These are phyloP conservation scores for Hsuehochloa calcarea DNA, from an alignment of 176 grass and related monocot species.

Conservation along the genomic window DNA sequence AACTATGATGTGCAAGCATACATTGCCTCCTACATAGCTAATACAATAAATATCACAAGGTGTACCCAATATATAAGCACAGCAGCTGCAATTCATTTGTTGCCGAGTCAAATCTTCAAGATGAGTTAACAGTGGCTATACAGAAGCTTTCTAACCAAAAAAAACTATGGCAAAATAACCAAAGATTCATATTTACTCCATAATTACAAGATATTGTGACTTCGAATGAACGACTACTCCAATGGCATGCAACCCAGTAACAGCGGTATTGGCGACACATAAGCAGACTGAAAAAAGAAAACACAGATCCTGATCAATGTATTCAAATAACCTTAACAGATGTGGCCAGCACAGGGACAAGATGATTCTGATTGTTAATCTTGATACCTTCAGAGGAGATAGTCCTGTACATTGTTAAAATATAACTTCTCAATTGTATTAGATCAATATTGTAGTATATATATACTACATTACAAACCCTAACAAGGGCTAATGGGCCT, in stretches of 20 bases:
- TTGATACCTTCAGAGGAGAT: slow-evolving; percentile 74
- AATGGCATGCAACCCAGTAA: not conserved
- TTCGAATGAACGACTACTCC: not conserved
- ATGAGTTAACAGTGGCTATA: not conserved
- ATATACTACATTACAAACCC: too few relatives aligned
- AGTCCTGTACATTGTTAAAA: slow-evolving; percentile 56
- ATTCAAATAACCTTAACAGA: slow-evolving; percentile 76
- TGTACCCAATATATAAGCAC: not conserved
- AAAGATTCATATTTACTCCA: slow-evolving; percentile 1
- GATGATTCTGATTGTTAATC: slow-evolving; percentile 86
- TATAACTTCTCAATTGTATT: too few relatives aligned
- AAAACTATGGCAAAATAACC: not conserved
- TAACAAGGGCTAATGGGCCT: too few relatives aligned
- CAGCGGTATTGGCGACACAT: not conserved
- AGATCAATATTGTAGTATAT: too few relatives aligned
- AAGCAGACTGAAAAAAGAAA: not conserved
- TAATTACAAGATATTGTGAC: not conserved
- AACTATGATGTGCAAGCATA: not conserved
- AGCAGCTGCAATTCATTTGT: not conserved
- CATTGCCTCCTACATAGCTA: not conserved
- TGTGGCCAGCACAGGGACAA: slow-evolving; percentile 85
- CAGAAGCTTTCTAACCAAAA: not conserved
- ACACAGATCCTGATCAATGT: not conserved
- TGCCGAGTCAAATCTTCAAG: not conserved
- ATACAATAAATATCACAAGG: not conserved